Evolutionary conservation across 805 yeast genomes (phyloP).

Genomic region (Maudiozyma turicensis): DNA sequence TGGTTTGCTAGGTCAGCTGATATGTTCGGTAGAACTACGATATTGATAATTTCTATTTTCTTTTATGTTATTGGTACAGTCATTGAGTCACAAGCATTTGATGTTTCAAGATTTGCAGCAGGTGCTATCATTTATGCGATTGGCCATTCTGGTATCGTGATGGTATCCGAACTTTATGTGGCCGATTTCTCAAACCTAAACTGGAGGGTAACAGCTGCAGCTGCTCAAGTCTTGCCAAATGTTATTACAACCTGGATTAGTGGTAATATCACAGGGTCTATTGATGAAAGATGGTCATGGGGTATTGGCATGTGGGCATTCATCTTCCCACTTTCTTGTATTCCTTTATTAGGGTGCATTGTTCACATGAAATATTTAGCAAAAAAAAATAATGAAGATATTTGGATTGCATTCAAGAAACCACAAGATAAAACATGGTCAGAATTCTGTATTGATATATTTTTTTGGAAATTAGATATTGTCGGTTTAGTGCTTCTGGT

Average conservation of each 20-base stretch:
- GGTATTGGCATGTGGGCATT: conserved; percentile 75
- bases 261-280: conserved; percentile 43
- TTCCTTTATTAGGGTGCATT: conserved; percentile 50
- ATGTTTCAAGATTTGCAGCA: conserved; percentile 41
- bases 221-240: conserved; percentile 57
- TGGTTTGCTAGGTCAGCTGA: conserved; percentile 48
- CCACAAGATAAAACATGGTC: conserved; percentile 31
- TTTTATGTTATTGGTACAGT: conserved; percentile 46
- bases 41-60: conserved; percentile 34
- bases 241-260: conserved; percentile 72
- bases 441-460: conserved; percentile 32
- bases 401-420: conserved; percentile 33
- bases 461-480: conserved; percentile 53
- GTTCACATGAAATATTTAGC: conserved; percentile 46
- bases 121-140: conserved; percentile 38
- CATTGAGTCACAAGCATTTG: conserved; percentile 42
- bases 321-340: conserved; percentile 53
- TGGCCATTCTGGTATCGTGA: conserved; percentile 50
- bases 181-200: conserved; percentile 56
- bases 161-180: conserved; percentile 44
- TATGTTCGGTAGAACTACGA: conserved; percentile 43
- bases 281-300: conserved; percentile 51
- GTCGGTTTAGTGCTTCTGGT: conserved; percentile 50
- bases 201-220: conserved; percentile 53
- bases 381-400: conserved; percentile 43